These are phyloP conservation scores for Colletotrichum trifolii DNA, from an alignment of 2,329 filamentous ascomycete species.

Conservation along the genomic window DNA sequence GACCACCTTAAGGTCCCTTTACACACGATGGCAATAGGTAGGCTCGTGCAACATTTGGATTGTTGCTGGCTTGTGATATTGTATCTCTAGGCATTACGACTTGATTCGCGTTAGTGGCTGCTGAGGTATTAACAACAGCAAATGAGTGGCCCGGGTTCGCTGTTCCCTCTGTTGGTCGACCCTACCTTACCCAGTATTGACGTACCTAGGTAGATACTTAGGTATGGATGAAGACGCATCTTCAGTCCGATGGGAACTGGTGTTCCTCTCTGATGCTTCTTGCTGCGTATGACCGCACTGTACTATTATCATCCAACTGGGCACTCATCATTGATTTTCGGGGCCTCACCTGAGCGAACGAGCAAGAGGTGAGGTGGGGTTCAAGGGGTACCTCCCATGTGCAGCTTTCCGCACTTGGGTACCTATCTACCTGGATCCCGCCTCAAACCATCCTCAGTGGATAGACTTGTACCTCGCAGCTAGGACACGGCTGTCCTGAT, in stretches of 20 bases:
- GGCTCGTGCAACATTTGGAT: too few relatives aligned
- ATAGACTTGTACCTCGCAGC: conserved; percentile 1
- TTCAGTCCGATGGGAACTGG: not conserved
- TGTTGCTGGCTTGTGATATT: conserved; percentile 27
- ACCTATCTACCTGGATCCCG: conserved; percentile 6
- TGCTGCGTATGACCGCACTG: conserved; percentile 1
- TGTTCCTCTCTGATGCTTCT: not conserved
- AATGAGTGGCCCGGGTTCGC: conserved; percentile 23
- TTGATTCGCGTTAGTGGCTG: conserved; percentile 26
- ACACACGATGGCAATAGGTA: too few relatives aligned
- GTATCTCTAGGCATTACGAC: not conserved
- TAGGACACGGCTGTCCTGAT: not conserved
- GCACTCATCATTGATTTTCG: not conserved
- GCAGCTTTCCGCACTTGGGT: conserved; percentile 27
- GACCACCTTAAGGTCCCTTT: too few relatives aligned
- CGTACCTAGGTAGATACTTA: too few relatives aligned
- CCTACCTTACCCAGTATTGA: too few relatives aligned
- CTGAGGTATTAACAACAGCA: conserved; percentile 7
- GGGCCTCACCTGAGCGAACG: conserved; percentile 12
- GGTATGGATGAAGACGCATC: not conserved
- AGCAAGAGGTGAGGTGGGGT: conserved; percentile 18
- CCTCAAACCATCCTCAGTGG: conserved; percentile 1
- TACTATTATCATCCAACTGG: not conserved
- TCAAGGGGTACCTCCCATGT: conserved; percentile 13
- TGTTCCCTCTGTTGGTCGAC: conserved; percentile 1